Conservation (phyloP, 768 basidiomycete species). For the Rhodotorula graminis region DNA sequence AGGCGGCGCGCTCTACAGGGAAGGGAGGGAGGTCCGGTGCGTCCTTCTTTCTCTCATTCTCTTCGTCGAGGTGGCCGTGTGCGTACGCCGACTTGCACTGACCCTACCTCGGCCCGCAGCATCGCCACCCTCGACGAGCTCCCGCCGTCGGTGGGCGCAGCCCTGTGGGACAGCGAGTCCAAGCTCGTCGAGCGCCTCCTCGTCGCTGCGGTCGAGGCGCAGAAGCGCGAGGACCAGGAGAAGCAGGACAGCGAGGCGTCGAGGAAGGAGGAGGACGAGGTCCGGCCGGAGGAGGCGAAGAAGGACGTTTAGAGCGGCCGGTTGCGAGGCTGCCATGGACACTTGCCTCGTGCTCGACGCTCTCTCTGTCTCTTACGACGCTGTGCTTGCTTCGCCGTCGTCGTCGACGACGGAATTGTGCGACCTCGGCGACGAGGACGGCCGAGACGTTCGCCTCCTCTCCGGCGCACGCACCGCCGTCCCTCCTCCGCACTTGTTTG, state of each 20-base stretch:
- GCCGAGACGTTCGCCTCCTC: too few species aligned
- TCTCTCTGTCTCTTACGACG: not conserved
- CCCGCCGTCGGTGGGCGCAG: not conserved
- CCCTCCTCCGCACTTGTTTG: too few species aligned
- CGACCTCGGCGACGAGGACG: too few species aligned
- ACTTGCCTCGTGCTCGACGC: not conserved
- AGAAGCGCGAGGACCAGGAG: not conserved
- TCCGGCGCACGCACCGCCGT: too few species aligned
- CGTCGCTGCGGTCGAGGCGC: not conserved
- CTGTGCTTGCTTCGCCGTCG: not conserved
- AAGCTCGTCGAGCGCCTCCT: slow-evolving; percentile 25
- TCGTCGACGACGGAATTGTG: too few species aligned
- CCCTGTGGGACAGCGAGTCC: slow-evolving; percentile 16
- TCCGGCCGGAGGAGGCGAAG: not conserved
- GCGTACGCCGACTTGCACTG: not conserved
- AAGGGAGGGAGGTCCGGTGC: slow-evolving; percentile 26
- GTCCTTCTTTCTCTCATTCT: not conserved
- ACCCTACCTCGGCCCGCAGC: not conserved
- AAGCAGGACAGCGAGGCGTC: not conserved
- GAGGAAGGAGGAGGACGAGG: not conserved
- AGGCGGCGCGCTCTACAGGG: slow-evolving; percentile 27
- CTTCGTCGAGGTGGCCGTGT: too few species aligned
- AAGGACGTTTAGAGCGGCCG: not conserved
- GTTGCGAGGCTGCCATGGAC: not conserved
- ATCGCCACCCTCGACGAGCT: slow-evolving; percentile 14